Base-by-base conservation (phyloP, 129 eudicot species). In the Scalesia atractyloides region DNA sequence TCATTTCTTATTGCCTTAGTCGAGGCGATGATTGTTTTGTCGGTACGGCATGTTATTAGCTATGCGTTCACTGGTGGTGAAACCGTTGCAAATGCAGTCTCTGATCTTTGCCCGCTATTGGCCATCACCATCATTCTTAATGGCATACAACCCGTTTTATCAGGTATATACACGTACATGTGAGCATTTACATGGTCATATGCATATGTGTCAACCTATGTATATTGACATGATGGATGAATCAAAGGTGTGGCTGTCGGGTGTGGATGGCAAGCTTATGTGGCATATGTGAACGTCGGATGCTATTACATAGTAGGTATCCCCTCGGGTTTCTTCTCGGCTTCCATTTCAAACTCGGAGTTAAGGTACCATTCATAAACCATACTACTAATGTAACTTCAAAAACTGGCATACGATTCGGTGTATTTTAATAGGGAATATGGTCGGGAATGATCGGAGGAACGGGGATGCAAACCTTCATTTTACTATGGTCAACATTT, bases 231-330 rank as follows among this genome's bases (percentile, higher is more conserved):
- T 51, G 64, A 64, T 19, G 16, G 7, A 20, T 41, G 20, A 20
- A 51, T 43, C 50, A 73, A 62, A 85, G 95, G 90, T 18, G 91
- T 88, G 73, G 97, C 98, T 4, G 98, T 93, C 16, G 96, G 98
- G 14, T 87, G 97, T n/a, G 97, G 96, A 70, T 94, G 98, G 96
- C 98, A 94, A 82, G 82, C 97, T 37, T 94, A 87, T 73, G 97
- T 94, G 43, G 98, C 98, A 0, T 94, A 94, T 44, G 97, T 93
- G 54, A 93, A 93, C 12, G 86, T 93, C 5, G 92, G 91, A 36
- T 93, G 97, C 63, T 93, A 89, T 76, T 93, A 93, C 68, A 64
- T 83, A 0, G 97, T 93, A 8, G 97, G 98, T 20, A 82, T 93
- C 49, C 98, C 8, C 34, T 89, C 26, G 97, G 98, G 39, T 82